Conservation (phyloP, 148 eudicot genomes). For the Cornus florida region DNA sequence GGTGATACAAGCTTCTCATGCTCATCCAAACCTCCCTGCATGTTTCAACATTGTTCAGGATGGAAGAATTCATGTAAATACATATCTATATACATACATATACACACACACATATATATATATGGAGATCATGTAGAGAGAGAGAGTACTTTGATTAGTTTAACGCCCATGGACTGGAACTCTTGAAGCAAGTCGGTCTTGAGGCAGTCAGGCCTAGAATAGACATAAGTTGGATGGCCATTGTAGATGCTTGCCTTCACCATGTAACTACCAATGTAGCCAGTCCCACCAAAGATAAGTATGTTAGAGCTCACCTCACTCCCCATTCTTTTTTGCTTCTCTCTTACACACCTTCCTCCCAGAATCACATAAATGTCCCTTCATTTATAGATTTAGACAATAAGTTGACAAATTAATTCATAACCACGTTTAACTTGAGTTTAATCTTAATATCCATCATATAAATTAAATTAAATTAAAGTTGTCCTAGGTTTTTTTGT, state of each 20-base stretch:
- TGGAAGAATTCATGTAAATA: too few species aligned
- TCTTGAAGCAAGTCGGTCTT: constrained; percentile 14
- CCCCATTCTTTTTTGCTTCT: background rate
- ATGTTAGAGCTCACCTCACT: background rate
- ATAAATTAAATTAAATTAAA: too few species aligned
- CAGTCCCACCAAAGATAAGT: constrained; percentile 26
- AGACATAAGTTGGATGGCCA: constrained; percentile 28
- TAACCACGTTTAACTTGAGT: too few species aligned
- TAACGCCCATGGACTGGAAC: constrained; percentile 17
- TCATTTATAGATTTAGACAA: too few species aligned
- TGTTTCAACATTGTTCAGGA: background rate
- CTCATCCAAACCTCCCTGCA: constrained; percentile 14
- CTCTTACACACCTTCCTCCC: too few species aligned
- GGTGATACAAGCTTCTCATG: constrained; percentile 20
- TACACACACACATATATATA: too few species aligned
- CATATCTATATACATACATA: too few species aligned
- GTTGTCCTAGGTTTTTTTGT: too few species aligned
- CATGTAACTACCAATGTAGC: constrained; percentile 23
- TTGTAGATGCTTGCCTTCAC: constrained; percentile 24
- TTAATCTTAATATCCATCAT: too few species aligned
- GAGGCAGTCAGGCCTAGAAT: constrained; percentile 16
- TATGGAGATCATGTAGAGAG: background rate
- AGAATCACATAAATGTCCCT: too few species aligned
- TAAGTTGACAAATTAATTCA: too few species aligned
- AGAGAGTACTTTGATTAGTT: constrained; percentile 11